Base-by-base conservation (phyloP, 441 rosid genomes). In the Lagerstroemia fauriei region DNA sequence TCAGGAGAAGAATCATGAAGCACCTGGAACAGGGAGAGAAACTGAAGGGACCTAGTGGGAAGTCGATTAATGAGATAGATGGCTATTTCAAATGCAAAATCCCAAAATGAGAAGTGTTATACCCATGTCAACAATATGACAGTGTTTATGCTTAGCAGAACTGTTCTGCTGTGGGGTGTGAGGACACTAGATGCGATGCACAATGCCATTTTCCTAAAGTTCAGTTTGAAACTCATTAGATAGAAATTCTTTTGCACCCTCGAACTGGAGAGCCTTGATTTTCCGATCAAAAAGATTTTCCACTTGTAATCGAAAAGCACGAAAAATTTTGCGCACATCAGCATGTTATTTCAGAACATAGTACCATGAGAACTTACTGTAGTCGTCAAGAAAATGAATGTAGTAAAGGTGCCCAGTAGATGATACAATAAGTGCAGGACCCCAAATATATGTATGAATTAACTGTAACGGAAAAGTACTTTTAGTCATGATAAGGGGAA, bases 91-190 rank as follows among this genome's bases (percentile, higher is more conserved):
- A 71, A 70, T 1, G 82, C 76, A 18, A 70, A 25, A 0, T 70
- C 66, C 73, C 14, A 79, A 48, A 59, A 79, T 22, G 9, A 79
- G 32, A 10, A 79, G 46, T 3, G 76, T 53, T 1, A 79, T 20
- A 17, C 82, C 71, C 27, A 29, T 51, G 18, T 80, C 77, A 0
- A 80, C 82, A 50, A 11, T 22, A 1, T 80, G 77, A 27, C 27
- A 29, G 17, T 80, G 77, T 29, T 80, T 80, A 5, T 56, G 68
- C 25, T 80, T 53, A 4, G n/a, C 56, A 0, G 51, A 24, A 34
- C 71, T 70, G 34, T 80, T 80, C 50, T 79, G 50, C 12, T 80
- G 47, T 6, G 48, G 51, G 0, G 38, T 56, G 20, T 80, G 41
- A 1, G 70, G 71, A 20, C 82, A 72, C 27, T 38, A 71, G 13